Evolutionary conservation across 371 early-diverging fungal genomes (phyloP), one percentile per base, ranked within the genome.

Genomic region (Umbelopsis sp.): DNA sequence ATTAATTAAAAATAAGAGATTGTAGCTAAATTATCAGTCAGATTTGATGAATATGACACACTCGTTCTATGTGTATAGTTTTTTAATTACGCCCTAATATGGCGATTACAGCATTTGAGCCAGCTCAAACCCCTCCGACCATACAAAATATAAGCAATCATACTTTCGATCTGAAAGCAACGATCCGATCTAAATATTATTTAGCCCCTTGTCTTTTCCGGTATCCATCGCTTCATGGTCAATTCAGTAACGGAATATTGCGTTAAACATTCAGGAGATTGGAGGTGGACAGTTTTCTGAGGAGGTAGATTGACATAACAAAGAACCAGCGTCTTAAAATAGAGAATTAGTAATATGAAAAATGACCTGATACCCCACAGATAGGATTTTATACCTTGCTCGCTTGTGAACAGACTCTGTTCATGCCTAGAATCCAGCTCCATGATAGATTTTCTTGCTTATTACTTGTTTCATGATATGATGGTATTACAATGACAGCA

Each of bases 341-440:
- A 25, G 2, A 11, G 7, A 48, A 62, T 46, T 11, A 38, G 20
- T 25, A 38, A 18, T 29, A 18, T 18, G 24, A 62, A 5, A 1
- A 37, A 18, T 62, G 10, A 38, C 41, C 24, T 41, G 48, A 57
- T 18, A 32, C 11, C 22, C 16, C 25, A 53, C 14, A 4, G 53
- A 29, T n/a, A 37, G 18, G 37, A 35, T 18, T 35, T 6, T n/a
- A 66, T 74, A 82, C 85, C 84, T 87, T 87, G 67, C 87, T 88
- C 10, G 88, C 90, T 66, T 89, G 89, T 2, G 85, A 77, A 63
- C 90, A 84, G 25, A 90, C 83, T 24, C 92, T 73, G 63, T 83
- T 89, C 5, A 89, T 32, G 5, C 82, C 77, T 48, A 89, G 69
- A n/a, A 90, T 64, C 79, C 80, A 84, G 29, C 76, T 75, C 90